Conservation (phyloP, 257 asterid species). For the Plantago major region DNA sequence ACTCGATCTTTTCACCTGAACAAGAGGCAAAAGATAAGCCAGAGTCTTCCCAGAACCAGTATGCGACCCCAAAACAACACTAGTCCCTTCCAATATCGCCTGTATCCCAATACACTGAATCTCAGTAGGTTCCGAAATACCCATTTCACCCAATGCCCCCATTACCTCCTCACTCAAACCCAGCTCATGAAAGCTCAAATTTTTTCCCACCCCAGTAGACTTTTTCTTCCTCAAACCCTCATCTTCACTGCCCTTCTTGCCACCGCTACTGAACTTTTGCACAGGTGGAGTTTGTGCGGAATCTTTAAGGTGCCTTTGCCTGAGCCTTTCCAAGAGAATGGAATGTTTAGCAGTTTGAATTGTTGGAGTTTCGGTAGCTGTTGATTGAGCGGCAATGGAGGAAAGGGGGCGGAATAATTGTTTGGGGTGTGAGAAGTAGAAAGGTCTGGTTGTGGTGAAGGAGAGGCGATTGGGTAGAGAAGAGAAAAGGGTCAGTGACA, state of each 20-base stretch:
- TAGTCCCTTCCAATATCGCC: slow-evolving; percentile 63
- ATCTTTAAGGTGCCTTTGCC: slow-evolving; percentile 82
- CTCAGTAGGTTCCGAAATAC: slow-evolving; percentile 79
- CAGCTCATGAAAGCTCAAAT: slow-evolving; percentile 69
- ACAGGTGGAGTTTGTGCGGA: slow-evolving; percentile 29
- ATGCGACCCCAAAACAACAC: slow-evolving; percentile 93
- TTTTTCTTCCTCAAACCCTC: slow-evolving; percentile 39
- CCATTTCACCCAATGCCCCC: slow-evolving; percentile 77
- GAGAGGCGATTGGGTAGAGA: slow-evolving; percentile 45
- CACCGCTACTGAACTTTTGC: slow-evolving; percentile 9
- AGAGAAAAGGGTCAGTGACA: slow-evolving; percentile 49
- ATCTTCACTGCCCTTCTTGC: slow-evolving; percentile 13
- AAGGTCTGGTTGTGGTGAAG: slow-evolving; percentile 18
- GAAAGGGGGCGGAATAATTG: slow-evolving; percentile 50
- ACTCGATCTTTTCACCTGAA: slow-evolving; percentile 51
- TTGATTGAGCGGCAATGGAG: slow-evolving; percentile 26
- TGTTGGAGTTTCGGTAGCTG: slow-evolving; percentile 25
- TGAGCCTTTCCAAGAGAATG: slow-evolving; percentile 66
- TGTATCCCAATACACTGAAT: slow-evolving; percentile 91
- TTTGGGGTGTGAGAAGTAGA: slow-evolving; percentile 26
- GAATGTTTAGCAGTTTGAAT: slow-evolving; percentile 69
- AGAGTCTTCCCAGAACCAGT: slow-evolving; percentile 98
- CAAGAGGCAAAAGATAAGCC: slow-evolving; percentile 91
- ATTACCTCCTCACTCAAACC: slow-evolving; percentile 74
- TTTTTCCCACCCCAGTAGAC: slow-evolving; percentile 30